A percentile compares a stretch with the other conserved stretches of the same genome.
Evolutionary conservation across 441 rosid species (phyloP).

Genomic region (Adansonia madagascariensis): DNA sequence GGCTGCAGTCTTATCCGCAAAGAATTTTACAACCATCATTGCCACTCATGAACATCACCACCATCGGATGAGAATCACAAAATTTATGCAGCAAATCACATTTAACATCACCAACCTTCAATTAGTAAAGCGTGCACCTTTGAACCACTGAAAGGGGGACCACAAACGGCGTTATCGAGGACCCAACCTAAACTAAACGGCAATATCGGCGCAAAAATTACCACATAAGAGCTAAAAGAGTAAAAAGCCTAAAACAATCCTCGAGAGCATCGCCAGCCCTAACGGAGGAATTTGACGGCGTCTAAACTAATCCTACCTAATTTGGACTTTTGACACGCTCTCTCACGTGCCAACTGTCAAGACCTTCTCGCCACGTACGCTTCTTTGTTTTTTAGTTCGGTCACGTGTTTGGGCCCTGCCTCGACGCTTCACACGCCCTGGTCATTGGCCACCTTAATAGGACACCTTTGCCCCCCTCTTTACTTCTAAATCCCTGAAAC

Average conservation of each 20-base stretch:
- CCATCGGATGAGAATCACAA: neutral
- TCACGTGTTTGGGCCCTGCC: constrained; percentile 39
- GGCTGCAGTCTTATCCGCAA: neutral
- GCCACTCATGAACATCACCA: neutral
- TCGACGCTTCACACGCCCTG: constrained; percentile 35
- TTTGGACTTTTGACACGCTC: constrained; percentile 28
- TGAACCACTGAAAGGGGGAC: constrained; percentile 5
- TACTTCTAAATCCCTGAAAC: neutral
- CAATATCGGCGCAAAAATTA: neutral
- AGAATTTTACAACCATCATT: neutral
- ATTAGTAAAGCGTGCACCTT: constrained; percentile 4
- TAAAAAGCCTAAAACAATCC: neutral
- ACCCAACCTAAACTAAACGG: neutral
- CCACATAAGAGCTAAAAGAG: neutral
- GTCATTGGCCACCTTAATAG: constrained; percentile 16
- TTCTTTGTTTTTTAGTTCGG: constrained; percentile 22
- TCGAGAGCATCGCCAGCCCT: neutral
- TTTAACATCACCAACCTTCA: neutral
- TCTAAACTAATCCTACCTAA: constrained; percentile 29
- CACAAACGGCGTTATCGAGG: constrained; percentile 7
- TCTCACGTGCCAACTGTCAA: constrained; percentile 39
- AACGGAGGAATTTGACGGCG: constrained; percentile 20
- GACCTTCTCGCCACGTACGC: constrained; percentile 30
- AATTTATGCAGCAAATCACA: neutral
- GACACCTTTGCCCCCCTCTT: constrained; percentile 33